A percentile compares a stretch with the other conserved stretches of the same genome.
Evolutionary conservation across 2,329 filamentous ascomycete species (phyloP).

Genomic region (Clarireedia sp.): DNA sequence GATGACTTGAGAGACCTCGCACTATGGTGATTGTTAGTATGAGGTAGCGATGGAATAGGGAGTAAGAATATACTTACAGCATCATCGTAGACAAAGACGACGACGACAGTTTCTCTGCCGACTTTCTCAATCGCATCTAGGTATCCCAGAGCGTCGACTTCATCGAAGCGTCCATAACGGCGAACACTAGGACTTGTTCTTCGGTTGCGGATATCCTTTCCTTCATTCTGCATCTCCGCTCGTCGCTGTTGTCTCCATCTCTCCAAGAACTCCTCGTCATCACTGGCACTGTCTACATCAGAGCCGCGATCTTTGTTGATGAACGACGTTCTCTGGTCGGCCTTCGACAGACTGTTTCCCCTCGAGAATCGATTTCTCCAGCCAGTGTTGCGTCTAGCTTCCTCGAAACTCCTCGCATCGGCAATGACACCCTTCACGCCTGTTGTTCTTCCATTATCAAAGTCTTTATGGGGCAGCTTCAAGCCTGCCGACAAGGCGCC

Average conservation of each 20-base stretch:
- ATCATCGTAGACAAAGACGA: constrained; percentile 89
- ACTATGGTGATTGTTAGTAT: constrained; percentile 43
- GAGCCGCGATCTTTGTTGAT: constrained; percentile 20
- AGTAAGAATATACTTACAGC: constrained; percentile 49
- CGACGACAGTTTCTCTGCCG: constrained; percentile 68
- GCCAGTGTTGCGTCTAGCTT: constrained; percentile 43
- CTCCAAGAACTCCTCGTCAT: constrained; percentile 75
- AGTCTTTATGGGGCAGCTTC: constrained; percentile 53
- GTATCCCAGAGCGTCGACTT: constrained; percentile 84
- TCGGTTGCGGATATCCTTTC: constrained; percentile 50
- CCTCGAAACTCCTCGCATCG: constrained; percentile 70
- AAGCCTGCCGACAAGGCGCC: constrained; percentile 29
- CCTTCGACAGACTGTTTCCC: constrained; percentile 14
- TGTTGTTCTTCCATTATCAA: constrained; percentile 63
- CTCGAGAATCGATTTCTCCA: constrained; percentile 45
- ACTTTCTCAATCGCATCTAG: constrained; percentile 96
- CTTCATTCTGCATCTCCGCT: constrained; percentile 63
- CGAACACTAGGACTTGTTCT: constrained; percentile 70
- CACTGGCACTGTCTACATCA: constrained; percentile 30
- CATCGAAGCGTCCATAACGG: constrained; percentile 70
- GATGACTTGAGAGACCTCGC: constrained; percentile 68
- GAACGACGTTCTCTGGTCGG: constrained; percentile 20
- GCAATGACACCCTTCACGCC: constrained; percentile 84
- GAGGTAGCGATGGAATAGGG: not conserved
- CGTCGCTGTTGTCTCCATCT: constrained; percentile 78